Evolutionary conservation across 2,329 filamentous ascomycete species (phyloP).

Genomic region (Tolypocladium capitatum): DNA sequence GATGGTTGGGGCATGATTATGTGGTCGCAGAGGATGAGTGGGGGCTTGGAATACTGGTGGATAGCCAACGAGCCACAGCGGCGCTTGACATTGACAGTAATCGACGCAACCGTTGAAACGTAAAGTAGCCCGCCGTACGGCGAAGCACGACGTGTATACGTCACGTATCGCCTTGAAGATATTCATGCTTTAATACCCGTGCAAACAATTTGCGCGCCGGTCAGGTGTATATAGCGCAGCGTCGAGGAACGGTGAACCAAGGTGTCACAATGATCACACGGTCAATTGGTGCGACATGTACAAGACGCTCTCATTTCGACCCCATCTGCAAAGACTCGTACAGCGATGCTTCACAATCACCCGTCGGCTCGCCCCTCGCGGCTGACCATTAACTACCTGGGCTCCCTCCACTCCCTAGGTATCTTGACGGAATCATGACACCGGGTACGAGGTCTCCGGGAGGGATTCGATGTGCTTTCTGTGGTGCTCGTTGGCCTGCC

Average conservation of each 20-base stretch:
- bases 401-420: background rate
- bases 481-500: slow-evolving; percentile 80
- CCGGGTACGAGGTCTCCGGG: slow-evolving; percentile 67
- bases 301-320: background rate
- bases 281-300: slow-evolving; percentile 3
- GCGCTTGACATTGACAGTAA: background rate
- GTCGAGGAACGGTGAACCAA: background rate
- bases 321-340: slow-evolving; percentile 1
- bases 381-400: background rate
- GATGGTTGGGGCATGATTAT: slow-evolving; percentile 25
- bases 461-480: slow-evolving; percentile 72
- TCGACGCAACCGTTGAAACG: background rate
- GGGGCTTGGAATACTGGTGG: slow-evolving; percentile 11
- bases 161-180: background rate
- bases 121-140: background rate
- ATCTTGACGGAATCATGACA: slow-evolving; percentile 31
- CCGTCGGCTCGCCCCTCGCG: background rate
- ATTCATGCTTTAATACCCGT: background rate
- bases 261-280: background rate
- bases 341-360: slow-evolving; percentile 1
- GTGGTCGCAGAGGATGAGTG: slow-evolving; percentile 9
- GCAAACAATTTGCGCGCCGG: background rate
- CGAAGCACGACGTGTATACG: background rate
- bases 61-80: background rate
- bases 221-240: background rate